Percentiles rank a stretch among this genome's conserved stretches.
Evolutionary conservation across 2,329 filamentous ascomycete genomes (phyloP).

Genomic region (Cladophialophora yegresii): DNA sequence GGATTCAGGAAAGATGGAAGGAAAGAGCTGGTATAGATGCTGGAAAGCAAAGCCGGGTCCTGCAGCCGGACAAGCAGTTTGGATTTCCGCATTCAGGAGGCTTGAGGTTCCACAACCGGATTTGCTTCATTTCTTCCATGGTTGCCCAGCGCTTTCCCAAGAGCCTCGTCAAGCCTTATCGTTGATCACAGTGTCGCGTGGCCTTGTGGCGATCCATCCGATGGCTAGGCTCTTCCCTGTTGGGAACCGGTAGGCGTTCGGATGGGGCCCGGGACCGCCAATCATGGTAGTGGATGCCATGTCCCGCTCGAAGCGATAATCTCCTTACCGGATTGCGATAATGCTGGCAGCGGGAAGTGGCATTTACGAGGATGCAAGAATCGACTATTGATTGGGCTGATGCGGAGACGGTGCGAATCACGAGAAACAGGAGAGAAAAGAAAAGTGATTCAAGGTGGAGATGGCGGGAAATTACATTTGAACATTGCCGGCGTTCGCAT

Average conservation of each 20-base stretch:
- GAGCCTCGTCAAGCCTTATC: constrained; percentile 4
- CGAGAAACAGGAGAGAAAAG: constrained; percentile 17
- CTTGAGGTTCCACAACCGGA: constrained; percentile 14
- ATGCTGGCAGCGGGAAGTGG: constrained; percentile 6
- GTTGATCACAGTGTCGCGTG: constrained; percentile 16
- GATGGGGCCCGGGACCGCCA: constrained; percentile 17
- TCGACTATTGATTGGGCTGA: constrained; percentile 28
- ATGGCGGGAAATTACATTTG: constrained; percentile 21
- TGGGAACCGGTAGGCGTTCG: constrained; percentile 12
- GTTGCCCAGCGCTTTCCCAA: constrained; percentile 1
- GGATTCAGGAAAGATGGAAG: constrained; percentile 13
- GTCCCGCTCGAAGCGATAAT: constrained; percentile 10
- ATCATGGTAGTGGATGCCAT: constrained; percentile 13
- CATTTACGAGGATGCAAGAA: background rate
- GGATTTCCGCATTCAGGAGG: constrained; percentile 1
- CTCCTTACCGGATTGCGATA: constrained; percentile 11
- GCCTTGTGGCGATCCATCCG: constrained; percentile 3
- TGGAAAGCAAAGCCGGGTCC: background rate
- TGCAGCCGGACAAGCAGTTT: background rate
- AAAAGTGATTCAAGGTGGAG: constrained; percentile 18
- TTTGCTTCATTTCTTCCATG: constrained; percentile 1
- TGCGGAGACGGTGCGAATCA: constrained; percentile 8
- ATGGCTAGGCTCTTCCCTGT: constrained; percentile 14
- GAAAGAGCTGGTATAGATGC: constrained; percentile 11
- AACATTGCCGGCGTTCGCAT: background rate